Evolutionary conservation across 2,329 filamentous ascomycete species (phyloP).

Genomic region (Rugonectria rugulosa): DNA sequence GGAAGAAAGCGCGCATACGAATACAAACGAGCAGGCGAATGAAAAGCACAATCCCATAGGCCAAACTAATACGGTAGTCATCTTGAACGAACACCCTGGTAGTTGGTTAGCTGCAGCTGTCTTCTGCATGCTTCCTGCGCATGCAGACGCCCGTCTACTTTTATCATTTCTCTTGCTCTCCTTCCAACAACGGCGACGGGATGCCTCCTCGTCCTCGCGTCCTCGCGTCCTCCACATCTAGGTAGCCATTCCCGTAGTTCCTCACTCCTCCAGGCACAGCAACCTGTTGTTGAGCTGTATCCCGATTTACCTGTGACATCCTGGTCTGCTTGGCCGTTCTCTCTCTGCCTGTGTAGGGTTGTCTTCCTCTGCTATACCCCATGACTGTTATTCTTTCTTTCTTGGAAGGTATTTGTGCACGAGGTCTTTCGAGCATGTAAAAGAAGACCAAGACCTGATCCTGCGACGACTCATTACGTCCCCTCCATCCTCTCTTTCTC

Average conservation of each 20-base stretch:
- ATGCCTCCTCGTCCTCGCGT: slow-evolving; percentile 11
- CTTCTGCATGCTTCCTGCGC: slow-evolving; percentile 13
- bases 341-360: slow-evolving; percentile 17
- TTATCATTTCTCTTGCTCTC: not conserved
- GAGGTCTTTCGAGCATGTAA: slow-evolving; percentile 1
- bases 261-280: not conserved
- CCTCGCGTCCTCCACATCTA: not conserved
- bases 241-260: too few relatives aligned
- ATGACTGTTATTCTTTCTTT: not conserved
- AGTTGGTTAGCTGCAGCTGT: slow-evolving; percentile 12
- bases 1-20: slow-evolving; percentile 2
- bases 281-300: slow-evolving; percentile 16
- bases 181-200: slow-evolving; percentile 3
- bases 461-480: not conserved
- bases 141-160: slow-evolving; percentile 1
- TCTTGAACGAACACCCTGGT: slow-evolving; percentile 6
- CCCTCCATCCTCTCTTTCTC: not conserved
- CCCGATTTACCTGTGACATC: slow-evolving; percentile 22
- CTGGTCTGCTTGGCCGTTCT: slow-evolving; percentile 13
- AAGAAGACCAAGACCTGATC: not conserved
- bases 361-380: slow-evolving; percentile 9
- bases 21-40: too few relatives aligned
- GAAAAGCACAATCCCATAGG: slow-evolving; percentile 9
- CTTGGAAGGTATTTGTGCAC: not conserved
- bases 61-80: not conserved